Percentiles rank a stretch among this genome's conserved stretches.
phyloP scores from a whole-genome alignment of 176 grass and related monocot species.

The Ensete ventricosum region DNA sequence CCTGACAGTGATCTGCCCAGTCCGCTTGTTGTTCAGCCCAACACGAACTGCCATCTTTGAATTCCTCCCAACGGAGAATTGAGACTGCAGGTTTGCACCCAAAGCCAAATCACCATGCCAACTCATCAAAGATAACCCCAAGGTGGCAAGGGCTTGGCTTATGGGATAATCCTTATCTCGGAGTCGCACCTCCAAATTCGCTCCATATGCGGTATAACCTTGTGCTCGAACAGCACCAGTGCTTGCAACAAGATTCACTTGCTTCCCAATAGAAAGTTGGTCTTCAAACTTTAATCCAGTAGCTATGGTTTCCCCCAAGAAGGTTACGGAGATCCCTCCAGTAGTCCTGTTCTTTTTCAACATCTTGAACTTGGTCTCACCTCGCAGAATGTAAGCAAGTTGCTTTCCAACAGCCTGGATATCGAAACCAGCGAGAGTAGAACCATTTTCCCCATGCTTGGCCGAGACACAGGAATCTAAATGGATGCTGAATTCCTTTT shows the following conservation, averaged over 20 bases:
- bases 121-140: conserved; percentile 80
- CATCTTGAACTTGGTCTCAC: conserved; percentile 86
- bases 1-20: conserved; percentile 61
- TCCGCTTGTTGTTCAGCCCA: conserved; percentile 79
- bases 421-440: conserved; percentile 77
- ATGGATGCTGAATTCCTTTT: conserved; percentile 96
- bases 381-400: conserved; percentile 61
- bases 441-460: conserved; percentile 82
- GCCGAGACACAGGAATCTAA: conserved; percentile 74
- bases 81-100: conserved; percentile 79
- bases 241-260: conserved; percentile 48
- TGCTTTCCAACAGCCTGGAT: conserved; percentile 74
- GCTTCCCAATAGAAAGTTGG: conserved; percentile 67
- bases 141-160: conserved; percentile 49
- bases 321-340: conserved; percentile 74
- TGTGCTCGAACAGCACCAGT: conserved; percentile 62
- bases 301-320: conserved; percentile 77
- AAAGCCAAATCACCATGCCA: conserved; percentile 69
- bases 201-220: conserved; percentile 73
- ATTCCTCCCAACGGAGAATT: conserved; percentile 53
- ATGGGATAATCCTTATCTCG: conserved; percentile 73
- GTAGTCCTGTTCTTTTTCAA: conserved; percentile 89
- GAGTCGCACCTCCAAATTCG: conserved; percentile 67
- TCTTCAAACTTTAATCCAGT: conserved; percentile 84
- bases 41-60: conserved; percentile 74